Conservation (phyloP, 257 asterid genomes). For the Solanum lignicaule region DNA sequence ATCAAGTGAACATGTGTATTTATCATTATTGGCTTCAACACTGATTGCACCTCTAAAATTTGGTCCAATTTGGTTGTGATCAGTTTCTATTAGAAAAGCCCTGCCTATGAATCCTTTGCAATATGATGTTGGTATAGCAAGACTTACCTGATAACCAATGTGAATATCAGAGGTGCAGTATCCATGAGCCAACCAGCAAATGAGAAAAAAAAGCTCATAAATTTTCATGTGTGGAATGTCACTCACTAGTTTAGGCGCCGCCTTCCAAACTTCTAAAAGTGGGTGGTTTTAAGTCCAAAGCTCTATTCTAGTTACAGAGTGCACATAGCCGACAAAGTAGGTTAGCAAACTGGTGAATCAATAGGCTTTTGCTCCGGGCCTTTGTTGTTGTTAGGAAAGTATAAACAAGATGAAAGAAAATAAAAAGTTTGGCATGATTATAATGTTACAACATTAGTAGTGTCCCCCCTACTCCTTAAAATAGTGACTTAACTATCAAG, state of each 20-base stretch:
- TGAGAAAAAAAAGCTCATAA: slow-evolving; percentile 17
- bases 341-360: background rate
- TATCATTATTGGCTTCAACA: slow-evolving; percentile 41
- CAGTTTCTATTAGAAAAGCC: slow-evolving; percentile 52
- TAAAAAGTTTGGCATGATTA: background rate
- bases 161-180: slow-evolving; percentile 32
- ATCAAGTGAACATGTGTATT: slow-evolving; percentile 60
- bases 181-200: slow-evolving; percentile 4
- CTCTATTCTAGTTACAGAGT: background rate
- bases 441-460: slow-evolving; percentile 7
- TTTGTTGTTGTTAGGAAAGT: background rate
- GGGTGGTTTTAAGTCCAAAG: background rate
- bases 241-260: background rate
- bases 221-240: slow-evolving; percentile 26
- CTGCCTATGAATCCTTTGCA: slow-evolving; percentile 52
- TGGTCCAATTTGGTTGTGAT: slow-evolving; percentile 19
- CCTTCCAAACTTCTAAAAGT: background rate
- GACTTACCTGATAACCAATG: slow-evolving; percentile 42
- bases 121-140: slow-evolving; percentile 53
- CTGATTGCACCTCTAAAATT: slow-evolving; percentile 51
- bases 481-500: slow-evolving; percentile 6
- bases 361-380: background rate
- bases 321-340: background rate
- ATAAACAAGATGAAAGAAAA: background rate
- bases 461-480: slow-evolving; percentile 28